Evolutionary conservation across 176 grass and related monocot genomes (phyloP).

Genomic region (Areca catechu): DNA sequence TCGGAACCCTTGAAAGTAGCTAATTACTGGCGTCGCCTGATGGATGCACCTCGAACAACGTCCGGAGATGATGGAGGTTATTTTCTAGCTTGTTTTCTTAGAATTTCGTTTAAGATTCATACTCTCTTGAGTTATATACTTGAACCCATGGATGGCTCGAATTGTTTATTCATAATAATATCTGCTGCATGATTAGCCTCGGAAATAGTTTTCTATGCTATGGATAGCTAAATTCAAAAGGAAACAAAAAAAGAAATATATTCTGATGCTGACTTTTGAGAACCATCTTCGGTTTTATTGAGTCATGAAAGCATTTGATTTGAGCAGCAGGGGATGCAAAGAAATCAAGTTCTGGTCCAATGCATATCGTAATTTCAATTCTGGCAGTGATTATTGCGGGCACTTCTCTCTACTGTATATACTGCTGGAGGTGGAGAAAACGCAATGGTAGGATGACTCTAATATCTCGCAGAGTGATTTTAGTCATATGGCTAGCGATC

Average conservation of each 20-base stretch:
- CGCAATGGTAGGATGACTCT: slow-evolving; percentile 52
- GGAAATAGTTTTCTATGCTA: too few relatives aligned
- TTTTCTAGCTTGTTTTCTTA: background rate
- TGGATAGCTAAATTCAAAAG: too few relatives aligned
- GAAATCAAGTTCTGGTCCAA: slow-evolving; percentile 36
- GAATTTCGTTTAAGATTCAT: too few relatives aligned
- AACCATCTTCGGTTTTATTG: too few relatives aligned
- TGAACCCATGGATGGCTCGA: too few relatives aligned
- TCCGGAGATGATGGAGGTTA: slow-evolving; percentile 20
- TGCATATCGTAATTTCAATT: slow-evolving; percentile 64
- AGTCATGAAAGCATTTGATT: background rate
- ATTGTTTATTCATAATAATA: too few relatives aligned
- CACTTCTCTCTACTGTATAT: slow-evolving; percentile 56
- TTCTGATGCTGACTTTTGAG: too few relatives aligned
- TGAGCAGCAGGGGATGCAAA: slow-evolving; percentile 18
- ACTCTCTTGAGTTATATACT: too few relatives aligned
- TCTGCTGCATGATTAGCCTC: too few relatives aligned
- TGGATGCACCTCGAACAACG: slow-evolving; percentile 7
- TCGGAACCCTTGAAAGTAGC: background rate
- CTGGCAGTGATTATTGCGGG: slow-evolving; percentile 58
- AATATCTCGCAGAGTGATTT: too few relatives aligned
- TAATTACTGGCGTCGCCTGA: slow-evolving; percentile 10
- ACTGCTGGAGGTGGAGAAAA: slow-evolving; percentile 97
- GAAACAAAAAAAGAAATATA: too few relatives aligned
- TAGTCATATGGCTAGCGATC: too few relatives aligned